phyloP scores from a whole-genome alignment of 352 stramenopile genomes.

The Globisporangium carolinianum region DNA sequence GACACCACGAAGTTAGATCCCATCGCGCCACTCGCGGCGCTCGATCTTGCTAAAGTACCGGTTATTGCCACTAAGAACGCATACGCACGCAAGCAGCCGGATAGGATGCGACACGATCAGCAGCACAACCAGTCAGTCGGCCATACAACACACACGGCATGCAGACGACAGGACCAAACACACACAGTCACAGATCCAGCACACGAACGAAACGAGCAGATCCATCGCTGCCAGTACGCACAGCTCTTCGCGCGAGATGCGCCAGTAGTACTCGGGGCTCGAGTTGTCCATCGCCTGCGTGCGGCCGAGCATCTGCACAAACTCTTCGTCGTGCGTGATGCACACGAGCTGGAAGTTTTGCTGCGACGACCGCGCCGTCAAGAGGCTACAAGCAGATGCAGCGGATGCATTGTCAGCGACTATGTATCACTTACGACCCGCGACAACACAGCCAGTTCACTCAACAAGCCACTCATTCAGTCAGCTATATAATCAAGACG shows the following conservation, averaged over 20 bases:
- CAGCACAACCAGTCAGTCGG: too few species aligned
- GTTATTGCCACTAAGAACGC: constrained; percentile 50
- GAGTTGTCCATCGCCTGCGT: constrained; percentile 70
- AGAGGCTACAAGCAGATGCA: constrained; percentile 61
- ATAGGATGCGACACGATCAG: too few species aligned
- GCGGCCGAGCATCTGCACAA: constrained; percentile 84
- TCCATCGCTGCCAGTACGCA: constrained; percentile 18
- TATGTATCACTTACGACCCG: neutral
- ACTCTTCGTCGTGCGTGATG: constrained; percentile 99
- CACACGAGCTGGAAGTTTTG: constrained; percentile 99
- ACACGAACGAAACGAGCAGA: too few species aligned
- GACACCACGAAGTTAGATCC: constrained; percentile 16
- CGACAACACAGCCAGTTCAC: neutral
- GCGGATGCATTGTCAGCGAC: neutral
- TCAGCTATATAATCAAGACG: constrained; percentile 5
- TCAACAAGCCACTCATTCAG: neutral
- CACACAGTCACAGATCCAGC: neutral
- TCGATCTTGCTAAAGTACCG: constrained; percentile 84
- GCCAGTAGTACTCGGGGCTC: constrained; percentile 80
- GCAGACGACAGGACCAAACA: neutral
- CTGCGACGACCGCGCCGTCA: constrained; percentile 91
- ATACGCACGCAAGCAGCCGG: too few species aligned
- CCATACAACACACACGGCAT: too few species aligned
- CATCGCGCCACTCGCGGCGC: constrained; percentile 53
- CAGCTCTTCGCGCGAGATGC: constrained; percentile 78